These are phyloP conservation scores for Tolypocladium capitatum DNA, from an alignment of 2,329 filamentous ascomycete species.

Conservation along the genomic window DNA sequence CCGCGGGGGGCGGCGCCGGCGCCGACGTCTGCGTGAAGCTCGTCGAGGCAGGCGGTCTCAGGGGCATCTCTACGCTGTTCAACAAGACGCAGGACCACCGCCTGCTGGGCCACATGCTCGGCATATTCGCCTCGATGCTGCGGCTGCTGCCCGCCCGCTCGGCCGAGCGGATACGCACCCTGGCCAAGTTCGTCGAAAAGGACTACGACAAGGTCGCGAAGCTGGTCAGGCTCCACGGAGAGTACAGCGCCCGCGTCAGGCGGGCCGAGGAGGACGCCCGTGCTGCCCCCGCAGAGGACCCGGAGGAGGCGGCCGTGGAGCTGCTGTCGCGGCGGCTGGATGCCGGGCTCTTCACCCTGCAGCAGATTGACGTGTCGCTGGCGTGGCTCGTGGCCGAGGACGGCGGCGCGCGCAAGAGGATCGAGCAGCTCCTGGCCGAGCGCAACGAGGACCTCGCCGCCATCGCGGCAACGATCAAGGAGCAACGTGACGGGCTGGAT, in stretches of 20 bases:
- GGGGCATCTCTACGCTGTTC: constrained; percentile 74
- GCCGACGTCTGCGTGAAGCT: constrained; percentile 57
- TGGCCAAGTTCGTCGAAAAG: constrained; percentile 94
- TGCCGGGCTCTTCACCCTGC: constrained; percentile 70
- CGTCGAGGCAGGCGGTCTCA: constrained; percentile 74
- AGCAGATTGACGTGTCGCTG: constrained; percentile 71
- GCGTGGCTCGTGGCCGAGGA: constrained; percentile 93
- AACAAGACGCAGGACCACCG: constrained; percentile 66
- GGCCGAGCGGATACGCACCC: constrained; percentile 62
- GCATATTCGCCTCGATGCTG: constrained; percentile 73
- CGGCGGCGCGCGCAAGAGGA: constrained; percentile 52
- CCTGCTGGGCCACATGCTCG: constrained; percentile 66
- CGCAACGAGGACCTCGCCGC: constrained; percentile 51
- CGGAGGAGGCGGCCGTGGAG: constrained; percentile 49
- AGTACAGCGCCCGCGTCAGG: constrained; percentile 55
- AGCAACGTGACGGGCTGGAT: constrained; percentile 38
- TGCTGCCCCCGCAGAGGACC: constrained; percentile 8
- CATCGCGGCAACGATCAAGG: constrained; percentile 55
- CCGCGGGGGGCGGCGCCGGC: constrained; percentile 37
- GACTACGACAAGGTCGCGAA: constrained; percentile 75
- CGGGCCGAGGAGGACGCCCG: constrained; percentile 34
- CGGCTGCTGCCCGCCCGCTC: constrained; percentile 67
- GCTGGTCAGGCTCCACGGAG: constrained; percentile 56
- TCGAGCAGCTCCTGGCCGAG: constrained; percentile 51
- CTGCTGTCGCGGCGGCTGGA: constrained; percentile 67